Conservation (phyloP, 768 basidiomycete genomes). For the Auricularia sp. region DNA sequence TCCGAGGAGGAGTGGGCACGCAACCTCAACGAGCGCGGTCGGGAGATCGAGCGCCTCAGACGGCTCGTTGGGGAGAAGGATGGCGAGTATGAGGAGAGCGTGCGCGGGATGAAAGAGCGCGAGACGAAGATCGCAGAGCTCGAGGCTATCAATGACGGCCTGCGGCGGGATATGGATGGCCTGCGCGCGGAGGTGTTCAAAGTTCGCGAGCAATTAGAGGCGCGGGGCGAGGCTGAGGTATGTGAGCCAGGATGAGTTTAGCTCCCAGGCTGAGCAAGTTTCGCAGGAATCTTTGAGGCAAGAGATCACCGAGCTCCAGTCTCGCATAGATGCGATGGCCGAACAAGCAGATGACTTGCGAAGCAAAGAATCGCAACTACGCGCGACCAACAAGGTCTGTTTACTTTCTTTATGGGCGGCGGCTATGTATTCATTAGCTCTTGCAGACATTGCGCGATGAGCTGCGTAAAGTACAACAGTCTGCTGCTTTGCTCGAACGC, state of each 20-base stretch:
- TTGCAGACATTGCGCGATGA: constrained; percentile 81
- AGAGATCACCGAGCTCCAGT: constrained; percentile 37
- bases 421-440: background rate
- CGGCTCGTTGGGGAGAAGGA: constrained; percentile 46
- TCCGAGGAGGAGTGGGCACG: constrained; percentile 83
- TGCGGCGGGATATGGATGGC: constrained; percentile 40
- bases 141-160: constrained; percentile 34
- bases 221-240: constrained; percentile 22
- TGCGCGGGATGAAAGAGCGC: constrained; percentile 30
- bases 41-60: constrained; percentile 68
- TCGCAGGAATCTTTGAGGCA: constrained; percentile 33
- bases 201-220: constrained; percentile 54
- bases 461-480: constrained; percentile 89
- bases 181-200: constrained; percentile 23
- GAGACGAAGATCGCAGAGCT: constrained; percentile 46
- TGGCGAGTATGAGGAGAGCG: constrained; percentile 48
- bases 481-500: constrained; percentile 77
- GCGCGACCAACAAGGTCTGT: constrained; percentile 66
- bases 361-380: constrained; percentile 53
- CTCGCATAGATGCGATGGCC: constrained; percentile 45
- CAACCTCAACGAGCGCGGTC: constrained; percentile 67
- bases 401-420: background rate
- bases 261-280: background rate
- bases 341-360: constrained; percentile 56
- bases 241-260: too few species aligned